These are phyloP conservation scores for Gonapodya prolifera DNA, from an alignment of 192 early-diverging fungal species.

Conservation along the genomic window DNA sequence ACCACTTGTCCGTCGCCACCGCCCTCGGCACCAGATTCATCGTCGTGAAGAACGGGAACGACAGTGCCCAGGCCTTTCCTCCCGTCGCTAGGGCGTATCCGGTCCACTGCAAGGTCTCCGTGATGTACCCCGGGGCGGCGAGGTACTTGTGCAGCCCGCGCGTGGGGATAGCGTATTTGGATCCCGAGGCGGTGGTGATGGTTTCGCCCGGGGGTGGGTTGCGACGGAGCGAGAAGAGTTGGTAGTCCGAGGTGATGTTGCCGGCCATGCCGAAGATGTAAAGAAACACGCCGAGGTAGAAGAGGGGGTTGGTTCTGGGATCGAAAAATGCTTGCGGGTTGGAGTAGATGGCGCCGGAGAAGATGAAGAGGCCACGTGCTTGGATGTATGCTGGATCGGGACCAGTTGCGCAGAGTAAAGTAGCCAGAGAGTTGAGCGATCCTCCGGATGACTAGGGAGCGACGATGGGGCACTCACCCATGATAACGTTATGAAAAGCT, in stretches of 20 bases:
- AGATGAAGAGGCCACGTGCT: neutral
- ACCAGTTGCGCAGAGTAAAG: too few species aligned
- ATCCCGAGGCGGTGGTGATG: neutral
- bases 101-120: neutral
- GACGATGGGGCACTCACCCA: neutral
- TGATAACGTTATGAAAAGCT: neutral
- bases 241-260: slow-evolving; percentile 2
- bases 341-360: neutral
- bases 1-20: neutral
- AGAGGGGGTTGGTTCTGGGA: neutral
- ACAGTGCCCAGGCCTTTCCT: neutral
- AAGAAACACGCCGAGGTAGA: neutral
- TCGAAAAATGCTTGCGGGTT: neutral
- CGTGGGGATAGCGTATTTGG: neutral
- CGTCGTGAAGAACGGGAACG: neutral
- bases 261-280: neutral
- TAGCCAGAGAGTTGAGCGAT: neutral
- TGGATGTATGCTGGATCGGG: neutral
- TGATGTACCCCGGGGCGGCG: neutral
- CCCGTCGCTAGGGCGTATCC: slow-evolving; percentile 1
- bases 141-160: neutral
- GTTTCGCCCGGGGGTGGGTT: neutral
- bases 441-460: neutral
- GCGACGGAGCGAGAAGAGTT: neutral
- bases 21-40: neutral